Evolutionary conservation across 305 asterid species (phyloP).

Genomic region (Lippia alba): DNA sequence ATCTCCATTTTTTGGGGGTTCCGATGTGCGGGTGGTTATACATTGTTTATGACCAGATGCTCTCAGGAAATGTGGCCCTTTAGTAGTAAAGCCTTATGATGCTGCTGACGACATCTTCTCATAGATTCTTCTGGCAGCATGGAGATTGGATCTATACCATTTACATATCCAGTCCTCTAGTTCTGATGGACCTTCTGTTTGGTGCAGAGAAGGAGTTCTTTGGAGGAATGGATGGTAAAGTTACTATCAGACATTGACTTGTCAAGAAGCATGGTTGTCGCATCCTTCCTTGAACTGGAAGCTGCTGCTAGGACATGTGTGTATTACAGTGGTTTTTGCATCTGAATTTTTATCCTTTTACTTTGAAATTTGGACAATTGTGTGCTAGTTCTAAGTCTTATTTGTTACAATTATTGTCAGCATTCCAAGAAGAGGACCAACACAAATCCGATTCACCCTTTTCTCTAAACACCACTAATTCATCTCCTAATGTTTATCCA

Average conservation of each 20-base stretch:
- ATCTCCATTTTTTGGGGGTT: background rate
- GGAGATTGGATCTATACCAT: conserved; percentile 27
- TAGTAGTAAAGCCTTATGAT: conserved; percentile 13
- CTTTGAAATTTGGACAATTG: conserved; percentile 12
- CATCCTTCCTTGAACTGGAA: conserved; percentile 96
- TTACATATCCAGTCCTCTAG: conserved; percentile 31
- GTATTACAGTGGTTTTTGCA: conserved; percentile 33
- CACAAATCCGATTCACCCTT: conserved; percentile 51
- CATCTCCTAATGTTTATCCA: conserved; percentile 57
- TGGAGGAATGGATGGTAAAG: conserved; percentile 94
- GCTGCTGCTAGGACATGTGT: conserved; percentile 95
- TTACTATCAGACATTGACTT: conserved; percentile 86
- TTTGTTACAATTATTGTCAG: conserved; percentile 50
- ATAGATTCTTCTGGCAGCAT: conserved; percentile 20
- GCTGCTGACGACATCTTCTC: conserved; percentile 26
- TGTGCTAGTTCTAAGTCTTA: conserved; percentile 25
- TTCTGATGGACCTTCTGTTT: conserved; percentile 30
- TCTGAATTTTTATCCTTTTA: conserved; percentile 27
- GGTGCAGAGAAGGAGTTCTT: conserved; percentile 78
- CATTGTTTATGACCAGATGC: conserved; percentile 12
- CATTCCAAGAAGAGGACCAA: conserved; percentile 83
- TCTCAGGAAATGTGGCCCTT: background rate
- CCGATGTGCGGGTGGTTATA: background rate
- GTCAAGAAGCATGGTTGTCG: conserved; percentile 82
- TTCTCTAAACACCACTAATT: conserved; percentile 51